A percentile compares a stretch with the other conserved stretches of the same genome.
Evolutionary conservation across 306 rosid genomes (phyloP).

Genomic region (Herpetospermum pedunculosum): DNA sequence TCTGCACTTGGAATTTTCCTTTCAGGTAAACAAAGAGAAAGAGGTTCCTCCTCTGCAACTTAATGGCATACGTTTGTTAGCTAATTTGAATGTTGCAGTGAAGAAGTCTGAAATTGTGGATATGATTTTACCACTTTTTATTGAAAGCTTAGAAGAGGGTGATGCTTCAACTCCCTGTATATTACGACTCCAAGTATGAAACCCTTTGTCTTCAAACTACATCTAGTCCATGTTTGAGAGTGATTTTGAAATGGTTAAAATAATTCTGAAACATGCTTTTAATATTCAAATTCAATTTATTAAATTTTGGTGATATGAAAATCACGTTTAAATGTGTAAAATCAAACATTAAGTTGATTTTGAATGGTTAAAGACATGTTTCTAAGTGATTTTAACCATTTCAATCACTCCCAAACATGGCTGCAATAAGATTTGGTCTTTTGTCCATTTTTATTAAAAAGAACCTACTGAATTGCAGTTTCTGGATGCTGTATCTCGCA

Average conservation of each 20-base stretch:
- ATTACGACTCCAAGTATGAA: conserved; percentile 79
- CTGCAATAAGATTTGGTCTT: neutral
- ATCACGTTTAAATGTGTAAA: no score
- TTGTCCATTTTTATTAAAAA: conserved; percentile 11
- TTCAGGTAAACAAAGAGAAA: conserved; percentile 75
- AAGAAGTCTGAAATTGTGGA: conserved; percentile 82
- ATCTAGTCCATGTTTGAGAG: no score
- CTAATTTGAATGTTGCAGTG: conserved; percentile 64
- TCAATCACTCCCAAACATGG: no score
- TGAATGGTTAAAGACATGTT: no score
- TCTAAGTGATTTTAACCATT: no score
- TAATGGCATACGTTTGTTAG: conserved; percentile 70
- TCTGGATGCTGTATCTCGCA: conserved; percentile 85
- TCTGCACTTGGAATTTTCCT: neutral
- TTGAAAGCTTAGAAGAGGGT: conserved; percentile 97
- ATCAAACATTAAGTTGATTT: no score
- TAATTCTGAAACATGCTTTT: no score
- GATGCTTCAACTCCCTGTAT: conserved; percentile 95
- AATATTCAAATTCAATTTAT: no score
- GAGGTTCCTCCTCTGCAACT: conserved; percentile 72
- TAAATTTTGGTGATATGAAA: no score
- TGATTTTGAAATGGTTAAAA: no score
- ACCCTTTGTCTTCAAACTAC: conserved; percentile 28
- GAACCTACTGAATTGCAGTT: conserved; percentile 42
- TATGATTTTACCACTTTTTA: conserved; percentile 78